Conservation (phyloP, 2,329 filamentous ascomycete species). For the Arthrobotrys sphaeroides region DNA sequence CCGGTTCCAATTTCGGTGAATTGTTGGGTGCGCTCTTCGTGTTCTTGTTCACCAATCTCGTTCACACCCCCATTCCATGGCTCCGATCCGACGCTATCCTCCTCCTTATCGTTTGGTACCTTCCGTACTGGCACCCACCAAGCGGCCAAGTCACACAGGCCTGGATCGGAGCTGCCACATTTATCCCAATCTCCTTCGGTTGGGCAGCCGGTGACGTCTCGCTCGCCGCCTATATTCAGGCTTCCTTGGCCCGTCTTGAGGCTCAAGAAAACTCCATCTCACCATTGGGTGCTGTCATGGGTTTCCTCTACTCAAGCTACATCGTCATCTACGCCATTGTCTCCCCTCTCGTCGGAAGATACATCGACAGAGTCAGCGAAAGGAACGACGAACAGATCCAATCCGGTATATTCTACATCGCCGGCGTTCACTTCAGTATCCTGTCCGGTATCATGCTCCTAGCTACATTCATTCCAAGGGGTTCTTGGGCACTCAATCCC, state of each 20-base stretch:
- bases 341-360: conserved; percentile 63
- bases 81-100: conserved; percentile 64
- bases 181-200: conserved; percentile 65
- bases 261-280: conserved; percentile 64
- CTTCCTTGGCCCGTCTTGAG: conserved; percentile 64
- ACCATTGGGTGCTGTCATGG: conserved; percentile 66
- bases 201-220: conserved; percentile 67
- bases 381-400: conserved; percentile 61
- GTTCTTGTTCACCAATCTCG: conserved; percentile 65
- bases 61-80: conserved; percentile 66
- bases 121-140: conserved; percentile 45
- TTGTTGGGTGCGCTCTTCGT: conserved; percentile 65
- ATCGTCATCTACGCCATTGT: conserved; percentile 65
- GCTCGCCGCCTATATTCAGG: conserved; percentile 66
- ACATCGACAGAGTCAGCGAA: conserved; percentile 62
- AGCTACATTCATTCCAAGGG: conserved; percentile 64
- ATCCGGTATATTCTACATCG: conserved; percentile 63
- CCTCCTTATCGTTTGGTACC: conserved; percentile 62
- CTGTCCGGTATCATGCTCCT: conserved; percentile 62
- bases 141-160: conserved; percentile 62
- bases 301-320: conserved; percentile 66
- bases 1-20: conserved; percentile 66
- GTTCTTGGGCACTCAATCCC: conserved; percentile 64
- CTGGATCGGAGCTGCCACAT: conserved; percentile 64
- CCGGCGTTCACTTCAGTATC: conserved; percentile 65